phyloP scores from a whole-genome alignment of 441 rosid species.

The Populus tomentosa region DNA sequence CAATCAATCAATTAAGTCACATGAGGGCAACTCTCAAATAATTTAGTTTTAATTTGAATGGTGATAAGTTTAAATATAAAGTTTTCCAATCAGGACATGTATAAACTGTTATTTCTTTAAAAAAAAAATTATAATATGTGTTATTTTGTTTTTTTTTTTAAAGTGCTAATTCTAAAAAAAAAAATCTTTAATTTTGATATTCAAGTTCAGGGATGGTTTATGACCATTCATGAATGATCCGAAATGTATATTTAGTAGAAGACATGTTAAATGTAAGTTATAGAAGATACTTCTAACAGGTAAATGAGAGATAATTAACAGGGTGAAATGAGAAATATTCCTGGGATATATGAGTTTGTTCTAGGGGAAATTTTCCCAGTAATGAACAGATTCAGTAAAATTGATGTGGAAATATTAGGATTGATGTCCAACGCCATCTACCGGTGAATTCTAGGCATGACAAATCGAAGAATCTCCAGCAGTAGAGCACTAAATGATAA shows the following conservation, averaged over 20 bases:
- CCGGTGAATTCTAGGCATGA: slow-evolving; percentile 15
- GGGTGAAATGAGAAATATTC: not conserved
- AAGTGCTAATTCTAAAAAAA: too few species aligned
- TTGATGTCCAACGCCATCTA: not conserved
- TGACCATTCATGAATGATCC: not conserved
- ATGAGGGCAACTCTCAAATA: fast-evolving
- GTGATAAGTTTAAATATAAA: too few species aligned
- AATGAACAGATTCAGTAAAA: not conserved
- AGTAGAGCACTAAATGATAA: slow-evolving; percentile 18
- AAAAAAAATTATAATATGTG: too few species aligned
- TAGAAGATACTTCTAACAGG: not conserved
- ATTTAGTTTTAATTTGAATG: too few species aligned
- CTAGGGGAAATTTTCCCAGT: not conserved
- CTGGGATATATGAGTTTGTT: not conserved
- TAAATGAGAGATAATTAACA: not conserved
- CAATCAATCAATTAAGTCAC: too few species aligned
- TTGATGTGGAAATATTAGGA: not conserved
- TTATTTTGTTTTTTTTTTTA: too few species aligned
- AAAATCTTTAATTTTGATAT: not conserved
- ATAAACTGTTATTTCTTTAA: too few species aligned
- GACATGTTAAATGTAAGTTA: not conserved
- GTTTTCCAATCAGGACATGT: too few species aligned
- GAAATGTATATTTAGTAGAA: too few species aligned
- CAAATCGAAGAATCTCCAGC: slow-evolving; percentile 32
- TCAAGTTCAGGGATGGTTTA: not conserved